phyloP scores from a whole-genome alignment of 495 filamentous ascomycete species.

The Hypoxylon lienhwacheense region DNA sequence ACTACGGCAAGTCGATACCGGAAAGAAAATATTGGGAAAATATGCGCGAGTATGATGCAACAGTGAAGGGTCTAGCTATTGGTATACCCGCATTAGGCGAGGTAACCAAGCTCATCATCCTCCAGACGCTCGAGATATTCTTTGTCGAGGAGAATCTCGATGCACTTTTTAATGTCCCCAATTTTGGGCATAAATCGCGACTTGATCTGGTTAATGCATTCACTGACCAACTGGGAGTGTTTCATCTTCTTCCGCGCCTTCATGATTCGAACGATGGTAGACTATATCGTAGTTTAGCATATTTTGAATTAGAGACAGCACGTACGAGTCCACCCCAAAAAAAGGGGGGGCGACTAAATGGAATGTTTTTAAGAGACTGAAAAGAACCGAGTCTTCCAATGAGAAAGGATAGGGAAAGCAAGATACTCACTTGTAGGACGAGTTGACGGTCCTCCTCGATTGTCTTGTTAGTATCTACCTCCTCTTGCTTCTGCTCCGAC shows the following conservation, averaged over 20 bases:
- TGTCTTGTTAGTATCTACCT: constrained; percentile 97
- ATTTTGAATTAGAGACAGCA: neutral
- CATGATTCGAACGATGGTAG: constrained; percentile 98
- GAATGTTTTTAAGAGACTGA: too few species aligned
- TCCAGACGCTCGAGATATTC: constrained; percentile 96
- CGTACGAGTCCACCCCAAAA: too few species aligned
- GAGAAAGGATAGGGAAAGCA: constrained; percentile 58
- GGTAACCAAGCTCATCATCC: constrained; percentile 89
- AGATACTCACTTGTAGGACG: constrained; percentile 81
- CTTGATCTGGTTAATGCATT: constrained; percentile 93
- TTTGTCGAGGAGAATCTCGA: constrained; percentile 98
- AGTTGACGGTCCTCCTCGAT: constrained; percentile 98
- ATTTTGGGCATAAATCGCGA: constrained; percentile 92
- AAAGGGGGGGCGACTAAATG: too few species aligned
- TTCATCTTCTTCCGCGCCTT: constrained; percentile 99
- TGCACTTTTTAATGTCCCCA: constrained; percentile 97
- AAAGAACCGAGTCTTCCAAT: too few species aligned
- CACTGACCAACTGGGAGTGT: constrained; percentile 87
- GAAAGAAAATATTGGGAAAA: constrained; percentile 11
- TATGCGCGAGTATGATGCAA: constrained; percentile 9
- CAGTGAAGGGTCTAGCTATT: neutral
- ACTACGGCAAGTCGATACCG: constrained; percentile 6
- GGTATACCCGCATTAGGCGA: constrained; percentile 58
- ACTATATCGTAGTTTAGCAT: constrained; percentile 58
- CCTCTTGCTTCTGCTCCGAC: constrained; percentile 90